phyloP scores from a whole-genome alignment of 768 basidiomycete species.

The Porpolomopsis calyptriformis region DNA sequence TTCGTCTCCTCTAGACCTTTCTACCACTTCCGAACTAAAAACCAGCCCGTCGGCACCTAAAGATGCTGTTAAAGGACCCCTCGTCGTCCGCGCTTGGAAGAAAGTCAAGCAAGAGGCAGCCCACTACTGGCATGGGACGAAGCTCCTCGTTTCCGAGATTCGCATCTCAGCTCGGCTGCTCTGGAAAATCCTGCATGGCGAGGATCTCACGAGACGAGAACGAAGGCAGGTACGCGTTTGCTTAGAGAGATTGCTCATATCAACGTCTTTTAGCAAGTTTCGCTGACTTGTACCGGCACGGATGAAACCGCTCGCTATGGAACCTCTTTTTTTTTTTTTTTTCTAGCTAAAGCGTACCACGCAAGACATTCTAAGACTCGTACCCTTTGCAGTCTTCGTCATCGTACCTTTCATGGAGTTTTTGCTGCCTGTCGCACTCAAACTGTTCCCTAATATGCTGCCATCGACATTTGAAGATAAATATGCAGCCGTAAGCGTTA shows the following conservation, averaged over 20 bases:
- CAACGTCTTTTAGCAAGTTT: background rate
- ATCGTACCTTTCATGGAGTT: constrained; percentile 98
- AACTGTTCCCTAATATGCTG: constrained; percentile 97
- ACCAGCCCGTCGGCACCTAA: constrained; percentile 31
- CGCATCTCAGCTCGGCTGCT: constrained; percentile 81
- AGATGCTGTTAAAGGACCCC: constrained; percentile 31
- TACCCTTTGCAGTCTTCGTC: constrained; percentile 92
- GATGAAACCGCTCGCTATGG: background rate
- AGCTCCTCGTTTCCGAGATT: constrained; percentile 89
- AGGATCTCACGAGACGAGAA: constrained; percentile 84
- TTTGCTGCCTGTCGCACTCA: constrained; percentile 88
- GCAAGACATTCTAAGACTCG: constrained; percentile 80
- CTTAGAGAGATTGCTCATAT: background rate
- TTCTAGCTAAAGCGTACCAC: constrained; percentile 83
- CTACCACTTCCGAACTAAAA: constrained; percentile 32
- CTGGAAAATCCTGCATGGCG: constrained; percentile 88
- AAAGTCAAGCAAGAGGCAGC: constrained; percentile 91
- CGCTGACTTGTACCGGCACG: constrained; percentile 7
- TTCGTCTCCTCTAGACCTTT: constrained; percentile 15
- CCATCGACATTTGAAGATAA: constrained; percentile 98
- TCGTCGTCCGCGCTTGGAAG: constrained; percentile 69
- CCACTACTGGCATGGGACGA: constrained; percentile 96
- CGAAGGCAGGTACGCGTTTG: constrained; percentile 63
- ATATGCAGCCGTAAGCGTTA: constrained; percentile 61
- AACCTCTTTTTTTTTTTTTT: background rate